Evolutionary conservation across 768 basidiomycete species (phyloP), one percentile per base, ranked within the genome.

Genomic region (Termitomyces eurrhizus): DNA sequence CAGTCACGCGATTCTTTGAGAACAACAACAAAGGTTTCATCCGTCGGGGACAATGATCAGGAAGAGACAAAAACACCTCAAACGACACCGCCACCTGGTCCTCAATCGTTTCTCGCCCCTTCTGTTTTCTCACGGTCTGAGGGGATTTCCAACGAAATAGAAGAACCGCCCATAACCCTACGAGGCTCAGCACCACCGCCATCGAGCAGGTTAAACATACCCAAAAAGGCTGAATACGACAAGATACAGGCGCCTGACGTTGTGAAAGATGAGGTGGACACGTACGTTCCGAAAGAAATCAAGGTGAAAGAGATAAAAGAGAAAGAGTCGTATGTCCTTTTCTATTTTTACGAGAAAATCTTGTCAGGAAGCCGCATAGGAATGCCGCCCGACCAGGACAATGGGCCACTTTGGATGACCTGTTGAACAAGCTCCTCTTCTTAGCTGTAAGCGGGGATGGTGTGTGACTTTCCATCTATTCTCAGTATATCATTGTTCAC

Each of bases 391-490:
- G 85, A 64, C 83, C 88, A 26, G 79, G 83, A 21, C 85, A 88
- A 59, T 93, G 86, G 80, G 87, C 87, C 51, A 87, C 86, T 44
- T 68, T 93, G 56, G 90, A 93, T 4, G 90, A 92, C 65, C 75
- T 94, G 44, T 75, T 94, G 44, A 89, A 93, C 69, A 93, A 91
- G 69, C 78, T 94, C 2, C 73, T 93, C 11, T 93, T 93, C 69
- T 75, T 93, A 69, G 83, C 89, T 49, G 87, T 94, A 56, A 92
- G 90, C 66, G 90, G 89, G 55, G 92, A 93, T 70, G 92, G 92
- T 93, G 64, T 44, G 72, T 64, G 29, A 33, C 18, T n/a, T 24
- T 49, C 14, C n/a, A 39, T 36, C 33, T 24, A 13, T 42, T 29
- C 35, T 56, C 36, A 46, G 54, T 55, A 3, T 52, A 41, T 56